Evolutionary conservation across 192 early-diverging fungal genomes (phyloP), one percentile per base, ranked within the genome.

Genomic region (Coemansia sp.): DNA sequence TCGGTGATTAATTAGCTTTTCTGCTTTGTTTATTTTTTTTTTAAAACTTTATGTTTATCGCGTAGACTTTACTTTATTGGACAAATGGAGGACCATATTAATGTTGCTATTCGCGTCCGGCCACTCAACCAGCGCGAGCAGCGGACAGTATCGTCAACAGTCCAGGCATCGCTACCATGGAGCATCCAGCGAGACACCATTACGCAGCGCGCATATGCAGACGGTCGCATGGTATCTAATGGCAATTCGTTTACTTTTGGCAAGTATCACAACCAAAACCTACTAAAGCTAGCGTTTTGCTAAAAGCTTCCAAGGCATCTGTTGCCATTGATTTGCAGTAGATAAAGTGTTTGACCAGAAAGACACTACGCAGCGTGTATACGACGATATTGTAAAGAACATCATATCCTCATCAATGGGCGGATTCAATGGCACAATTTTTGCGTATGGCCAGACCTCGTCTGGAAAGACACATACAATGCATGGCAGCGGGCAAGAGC

Each of bases 371-470:
- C 51, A 41, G 30, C 56, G 55, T 10, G 80, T 81, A 21, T 81
- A 78, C 53, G 61, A 75, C 19, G 61, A 67, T n/a, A 61, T 71
- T 38, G 80, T 83, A 21, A 72, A 82, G 62, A 63, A 75, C 39
- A 84, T 87, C 4, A 82, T 88, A 18, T 53, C 65, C 21, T 80
- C 80, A 10, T 74, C 91, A 3, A 94, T 96, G 94, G 84, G 88
- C 23, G 96, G 96, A 7, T 94, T 91, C 63, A 96, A 98, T 69
- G 93, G 94, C 26, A 96, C 94, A 3, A 91, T 98, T 3, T 98
- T 98, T 81, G 94, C 96, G 3, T 98, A 98, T 78, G 96, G 96
- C 15, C 94, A 97, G 70, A 99, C 96, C 8, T 89, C 93, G 6
- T 90, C 88, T 8, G 96, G 96, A 42, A 99, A 99, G 65, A 97